These are phyloP conservation scores for Grosmannia penicillata DNA, from an alignment of 2,329 filamentous ascomycete genomes.

Conservation along the genomic window DNA sequence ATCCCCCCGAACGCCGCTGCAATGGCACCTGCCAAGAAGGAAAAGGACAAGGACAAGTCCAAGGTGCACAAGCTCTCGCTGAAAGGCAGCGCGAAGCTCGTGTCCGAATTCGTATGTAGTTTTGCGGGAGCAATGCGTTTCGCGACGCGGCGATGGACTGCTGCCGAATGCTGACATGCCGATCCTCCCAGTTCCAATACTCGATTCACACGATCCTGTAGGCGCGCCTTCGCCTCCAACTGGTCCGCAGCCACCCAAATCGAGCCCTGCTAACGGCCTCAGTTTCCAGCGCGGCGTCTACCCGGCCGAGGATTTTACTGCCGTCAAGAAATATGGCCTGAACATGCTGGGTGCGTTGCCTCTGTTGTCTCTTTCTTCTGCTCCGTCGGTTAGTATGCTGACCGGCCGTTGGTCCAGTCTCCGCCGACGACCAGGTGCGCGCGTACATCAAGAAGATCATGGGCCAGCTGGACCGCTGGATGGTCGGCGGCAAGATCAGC, in stretches of 20 bases:
- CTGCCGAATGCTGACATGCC: neutral
- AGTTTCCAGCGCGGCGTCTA: constrained; percentile 80
- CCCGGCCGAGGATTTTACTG: constrained; percentile 90
- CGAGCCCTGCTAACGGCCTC: neutral
- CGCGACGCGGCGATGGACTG: no score
- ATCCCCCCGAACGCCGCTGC: neutral
- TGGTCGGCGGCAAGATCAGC: constrained; percentile 91
- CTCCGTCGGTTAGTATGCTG: neutral
- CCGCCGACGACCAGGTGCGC: constrained; percentile 93
- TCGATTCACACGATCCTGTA: constrained; percentile 95
- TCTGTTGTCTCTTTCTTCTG: neutral
- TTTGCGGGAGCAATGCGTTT: no score
- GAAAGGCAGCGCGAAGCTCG: constrained; percentile 70
- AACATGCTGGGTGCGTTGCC: constrained; percentile 67
- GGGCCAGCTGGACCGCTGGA: constrained; percentile 95
- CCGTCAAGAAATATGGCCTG: constrained; percentile 98
- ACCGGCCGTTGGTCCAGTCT: constrained; percentile 37
- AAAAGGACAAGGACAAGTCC: constrained; percentile 58
- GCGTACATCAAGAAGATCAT: constrained; percentile 99
- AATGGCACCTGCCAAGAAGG: constrained; percentile 15
- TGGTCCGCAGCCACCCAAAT: neutral
- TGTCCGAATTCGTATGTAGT: constrained; percentile 78
- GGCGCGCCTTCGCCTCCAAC: constrained; percentile 13
- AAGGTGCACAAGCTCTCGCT: constrained; percentile 92
- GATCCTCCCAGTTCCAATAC: constrained; percentile 63